phyloP scores from a whole-genome alignment of 2,329 filamentous ascomycete species.

The Ramichloridium luteum region DNA sequence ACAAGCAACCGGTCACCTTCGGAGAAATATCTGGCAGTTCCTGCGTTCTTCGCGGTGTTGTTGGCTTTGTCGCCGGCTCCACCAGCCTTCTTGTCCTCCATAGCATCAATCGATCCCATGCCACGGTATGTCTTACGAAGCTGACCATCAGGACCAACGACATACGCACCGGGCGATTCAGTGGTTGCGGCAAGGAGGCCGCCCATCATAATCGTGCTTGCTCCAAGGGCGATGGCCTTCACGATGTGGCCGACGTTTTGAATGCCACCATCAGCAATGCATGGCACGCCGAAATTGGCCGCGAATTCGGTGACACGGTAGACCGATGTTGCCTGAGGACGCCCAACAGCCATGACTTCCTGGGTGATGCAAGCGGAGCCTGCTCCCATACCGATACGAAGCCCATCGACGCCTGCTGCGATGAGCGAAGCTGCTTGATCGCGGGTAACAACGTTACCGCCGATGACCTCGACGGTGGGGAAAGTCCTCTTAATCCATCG shows the following conservation, averaged over 20 bases:
- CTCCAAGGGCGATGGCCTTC: constrained; percentile 90
- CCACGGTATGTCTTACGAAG: constrained; percentile 98
- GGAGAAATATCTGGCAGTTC: constrained; percentile 95
- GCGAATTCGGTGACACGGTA: constrained; percentile 84
- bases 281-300: constrained; percentile 85
- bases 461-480: constrained; percentile 84
- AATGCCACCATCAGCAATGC: constrained; percentile 94
- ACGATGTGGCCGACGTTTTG: constrained; percentile 99
- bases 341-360: constrained; percentile 98
- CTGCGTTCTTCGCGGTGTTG: constrained; percentile 95
- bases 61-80: constrained; percentile 55
- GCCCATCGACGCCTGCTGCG: constrained; percentile 84
- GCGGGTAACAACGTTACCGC: constrained; percentile 93
- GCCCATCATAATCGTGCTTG: constrained; percentile 98
- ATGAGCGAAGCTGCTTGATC: constrained; percentile 91
- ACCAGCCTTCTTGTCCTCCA: constrained; percentile 97
- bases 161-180: constrained; percentile 92
- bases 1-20: constrained; percentile 91
- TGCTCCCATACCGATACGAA: constrained; percentile 97
- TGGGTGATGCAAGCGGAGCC: constrained; percentile 98
- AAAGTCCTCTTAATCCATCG: constrained; percentile 84
- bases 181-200: constrained; percentile 93
- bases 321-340: constrained; percentile 87
- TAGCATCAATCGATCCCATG: constrained; percentile 97
- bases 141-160: constrained; percentile 91